Conservation (phyloP, 805 yeast genomes). For the Spathaspora arborariae region DNA sequence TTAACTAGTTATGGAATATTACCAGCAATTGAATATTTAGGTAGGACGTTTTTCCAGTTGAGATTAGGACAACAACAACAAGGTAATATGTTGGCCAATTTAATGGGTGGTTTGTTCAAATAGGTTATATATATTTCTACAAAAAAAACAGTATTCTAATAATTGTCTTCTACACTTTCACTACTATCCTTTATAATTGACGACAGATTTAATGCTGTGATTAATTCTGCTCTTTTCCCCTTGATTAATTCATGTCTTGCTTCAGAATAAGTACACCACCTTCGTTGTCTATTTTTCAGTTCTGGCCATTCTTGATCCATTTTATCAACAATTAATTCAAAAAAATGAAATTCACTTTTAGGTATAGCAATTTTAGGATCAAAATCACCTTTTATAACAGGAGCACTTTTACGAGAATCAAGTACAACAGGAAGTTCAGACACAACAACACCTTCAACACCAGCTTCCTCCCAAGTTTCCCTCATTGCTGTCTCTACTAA, state of each 20-base stretch:
- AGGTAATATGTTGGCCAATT: constrained; percentile 44
- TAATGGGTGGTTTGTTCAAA: constrained; percentile 60
- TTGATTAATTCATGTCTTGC: constrained; percentile 56
- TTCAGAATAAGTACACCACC: constrained; percentile 71
- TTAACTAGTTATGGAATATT: constrained; percentile 33
- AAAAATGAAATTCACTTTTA: constrained; percentile 83
- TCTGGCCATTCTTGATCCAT: constrained; percentile 78
- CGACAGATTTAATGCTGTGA: constrained; percentile 59
- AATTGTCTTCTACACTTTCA: constrained; percentile 9
- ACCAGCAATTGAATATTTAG: constrained; percentile 52
- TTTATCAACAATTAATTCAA: constrained; percentile 61
- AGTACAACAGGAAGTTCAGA: constrained; percentile 59
- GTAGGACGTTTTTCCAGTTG: constrained; percentile 60
- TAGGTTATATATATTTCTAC: not conserved
- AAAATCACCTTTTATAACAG: constrained; percentile 28
- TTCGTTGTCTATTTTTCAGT: constrained; percentile 50
- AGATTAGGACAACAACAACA: constrained; percentile 38
- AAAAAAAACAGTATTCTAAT: constrained; percentile 2
- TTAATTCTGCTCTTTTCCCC: constrained; percentile 64
- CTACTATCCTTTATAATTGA: constrained; percentile 38
- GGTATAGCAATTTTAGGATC: constrained; percentile 49
- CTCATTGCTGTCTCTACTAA: constrained; percentile 60
- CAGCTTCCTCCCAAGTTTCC: constrained; percentile 99
- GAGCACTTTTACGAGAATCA: constrained; percentile 48
- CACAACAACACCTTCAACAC: constrained; percentile 66